Conservation (phyloP, 1,139 yeast genomes). For the Lodderomyces elongisporus region DNA sequence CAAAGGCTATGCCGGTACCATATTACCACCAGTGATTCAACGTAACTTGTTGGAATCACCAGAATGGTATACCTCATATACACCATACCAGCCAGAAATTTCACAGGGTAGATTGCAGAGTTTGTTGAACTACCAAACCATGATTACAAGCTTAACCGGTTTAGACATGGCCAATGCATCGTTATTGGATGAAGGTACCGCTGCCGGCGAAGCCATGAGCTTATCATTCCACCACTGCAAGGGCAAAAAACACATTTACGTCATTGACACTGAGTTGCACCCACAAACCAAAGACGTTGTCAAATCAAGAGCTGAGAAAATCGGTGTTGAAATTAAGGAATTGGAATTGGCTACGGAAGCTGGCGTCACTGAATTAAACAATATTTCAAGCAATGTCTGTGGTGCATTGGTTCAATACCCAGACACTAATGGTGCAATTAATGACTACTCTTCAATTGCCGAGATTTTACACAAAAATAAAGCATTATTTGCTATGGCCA, state of each 20-base stretch:
- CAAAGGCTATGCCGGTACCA: constrained; percentile 90
- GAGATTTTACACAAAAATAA: constrained; percentile 65
- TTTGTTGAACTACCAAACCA: constrained; percentile 83
- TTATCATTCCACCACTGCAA: constrained; percentile 65
- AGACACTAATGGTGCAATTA: constrained; percentile 74
- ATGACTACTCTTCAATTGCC: constrained; percentile 50
- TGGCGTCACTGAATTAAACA: constrained; percentile 40
- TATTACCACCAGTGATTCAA: constrained; percentile 87
- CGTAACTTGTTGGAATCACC: constrained; percentile 90
- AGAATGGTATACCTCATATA: constrained; percentile 97
- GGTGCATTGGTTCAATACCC: constrained; percentile 93
- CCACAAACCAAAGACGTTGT: constrained; percentile 84
- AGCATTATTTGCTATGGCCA: constrained; percentile 77
- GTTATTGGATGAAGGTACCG: constrained; percentile 91
- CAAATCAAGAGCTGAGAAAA: constrained; percentile 70
- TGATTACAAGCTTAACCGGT: constrained; percentile 85
- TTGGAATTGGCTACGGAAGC: constrained; percentile 49
- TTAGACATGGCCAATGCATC: constrained; percentile 92
- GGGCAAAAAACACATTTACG: constrained; percentile 64
- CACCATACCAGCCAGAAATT: constrained; percentile 97
- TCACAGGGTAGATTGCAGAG: constrained; percentile 95
- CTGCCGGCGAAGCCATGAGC: constrained; percentile 97
- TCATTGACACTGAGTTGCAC: constrained; percentile 72
- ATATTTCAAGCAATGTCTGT: constrained; percentile 43
- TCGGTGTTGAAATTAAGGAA: constrained; percentile 60